Conservation (phyloP, 257 asterid genomes). For the Gentiana dahurica region DNA sequence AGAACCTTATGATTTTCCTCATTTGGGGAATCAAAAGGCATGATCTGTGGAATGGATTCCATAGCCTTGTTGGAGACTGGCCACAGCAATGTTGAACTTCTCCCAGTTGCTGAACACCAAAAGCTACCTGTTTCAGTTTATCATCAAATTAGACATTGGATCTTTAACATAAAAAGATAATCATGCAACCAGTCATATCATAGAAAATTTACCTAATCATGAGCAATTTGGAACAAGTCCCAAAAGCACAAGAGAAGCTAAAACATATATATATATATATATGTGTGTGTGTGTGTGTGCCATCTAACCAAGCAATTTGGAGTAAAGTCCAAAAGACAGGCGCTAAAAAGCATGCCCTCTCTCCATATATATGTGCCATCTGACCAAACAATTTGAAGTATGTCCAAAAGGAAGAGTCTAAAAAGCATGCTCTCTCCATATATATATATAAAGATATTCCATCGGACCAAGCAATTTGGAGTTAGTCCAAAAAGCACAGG, state of each 20-base stretch:
- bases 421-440: no score
- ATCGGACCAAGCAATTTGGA: no score
- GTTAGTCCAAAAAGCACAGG: no score
- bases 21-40: constrained; percentile 35
- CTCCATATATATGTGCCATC: no score
- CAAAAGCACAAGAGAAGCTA: constrained; percentile 11
- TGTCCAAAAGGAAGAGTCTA: no score
- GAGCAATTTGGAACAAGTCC: constrained; percentile 12
- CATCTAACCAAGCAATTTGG: no score
- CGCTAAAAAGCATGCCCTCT: no score
- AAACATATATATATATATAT: not conserved
- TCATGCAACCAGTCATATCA: not conserved
- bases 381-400: no score
- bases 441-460: no score
- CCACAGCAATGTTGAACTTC: constrained; percentile 59
- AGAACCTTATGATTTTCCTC: constrained; percentile 41
- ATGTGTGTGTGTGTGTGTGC: no score
- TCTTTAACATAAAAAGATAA: not conserved
- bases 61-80: constrained; percentile 32
- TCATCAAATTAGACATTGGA: constrained; percentile 1
- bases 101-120: constrained; percentile 31
- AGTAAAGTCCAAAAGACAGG: no score
- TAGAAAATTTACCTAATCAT: constrained; percentile 14
- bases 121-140: constrained; percentile 2
- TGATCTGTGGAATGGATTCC: constrained; percentile 28